Percentiles rank a stretch among this genome's conserved stretches.
Conservation (phyloP, 1,284 basidiomycete species). For the Mycena sp. region DNA sequence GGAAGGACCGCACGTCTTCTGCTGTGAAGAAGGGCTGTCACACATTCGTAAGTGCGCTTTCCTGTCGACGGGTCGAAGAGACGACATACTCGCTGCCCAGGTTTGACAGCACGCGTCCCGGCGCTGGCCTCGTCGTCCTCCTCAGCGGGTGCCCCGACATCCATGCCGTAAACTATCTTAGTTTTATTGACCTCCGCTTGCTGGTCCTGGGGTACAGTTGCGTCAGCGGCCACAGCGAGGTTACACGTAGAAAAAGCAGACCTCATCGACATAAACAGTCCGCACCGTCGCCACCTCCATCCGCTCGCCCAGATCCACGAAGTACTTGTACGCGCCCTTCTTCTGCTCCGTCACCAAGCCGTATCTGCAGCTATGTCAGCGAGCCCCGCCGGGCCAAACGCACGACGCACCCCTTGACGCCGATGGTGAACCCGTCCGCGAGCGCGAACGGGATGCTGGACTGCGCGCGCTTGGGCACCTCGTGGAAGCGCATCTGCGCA, state of each 20-base stretch:
- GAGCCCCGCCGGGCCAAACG: conserved; percentile 59
- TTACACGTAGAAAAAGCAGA: conserved; percentile 78
- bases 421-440: conserved; percentile 84
- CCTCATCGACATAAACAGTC: conserved; percentile 84
- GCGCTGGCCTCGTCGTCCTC: conserved; percentile 55
- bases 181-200: conserved; percentile 67
- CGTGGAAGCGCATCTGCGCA: conserved; percentile 83
- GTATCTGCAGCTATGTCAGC: conserved; percentile 62
- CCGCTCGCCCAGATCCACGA: conserved; percentile 79
- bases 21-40: conserved; percentile 82
- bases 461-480: conserved; percentile 88
- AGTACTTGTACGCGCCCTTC: conserved; percentile 83
- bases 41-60: background rate
- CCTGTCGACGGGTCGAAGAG: background rate
- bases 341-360: conserved; percentile 87
- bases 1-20: conserved; percentile 86
- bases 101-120: conserved; percentile 56
- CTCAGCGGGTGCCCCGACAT: conserved; percentile 58
- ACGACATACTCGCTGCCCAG: conserved; percentile 58
- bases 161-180: conserved; percentile 71
- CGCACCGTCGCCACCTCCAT: conserved; percentile 78
- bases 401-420: conserved; percentile 86
- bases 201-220: no score
- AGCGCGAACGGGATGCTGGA: conserved; percentile 88
- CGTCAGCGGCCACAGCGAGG: conserved; percentile 55